phyloP scores from a whole-genome alignment of 495 filamentous ascomycete genomes.

The Penicillium goetzii region DNA sequence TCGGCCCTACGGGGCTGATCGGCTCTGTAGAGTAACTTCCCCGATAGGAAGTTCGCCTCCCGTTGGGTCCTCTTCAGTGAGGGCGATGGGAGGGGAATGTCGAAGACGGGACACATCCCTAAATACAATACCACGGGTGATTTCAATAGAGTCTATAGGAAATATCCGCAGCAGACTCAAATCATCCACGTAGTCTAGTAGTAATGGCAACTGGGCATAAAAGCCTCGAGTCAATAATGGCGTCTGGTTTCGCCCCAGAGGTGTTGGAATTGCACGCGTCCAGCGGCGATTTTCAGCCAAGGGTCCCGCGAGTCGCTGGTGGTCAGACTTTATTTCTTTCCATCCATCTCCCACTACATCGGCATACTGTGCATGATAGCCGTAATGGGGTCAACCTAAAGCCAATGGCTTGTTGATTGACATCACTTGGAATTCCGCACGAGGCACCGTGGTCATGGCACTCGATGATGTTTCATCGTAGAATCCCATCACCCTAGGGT shows the following conservation, averaged over 20 bases:
- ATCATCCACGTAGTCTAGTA: background rate
- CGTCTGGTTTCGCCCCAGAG: background rate
- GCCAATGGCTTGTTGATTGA: slow-evolving; percentile 12
- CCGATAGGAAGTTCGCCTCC: slow-evolving; percentile 68
- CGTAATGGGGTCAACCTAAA: background rate
- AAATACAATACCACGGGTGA: background rate
- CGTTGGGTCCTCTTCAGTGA: slow-evolving; percentile 67
- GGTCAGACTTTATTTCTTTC: background rate
- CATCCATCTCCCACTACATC: background rate
- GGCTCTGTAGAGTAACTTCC: slow-evolving; percentile 64
- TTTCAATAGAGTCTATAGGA: background rate
- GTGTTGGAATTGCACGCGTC: background rate
- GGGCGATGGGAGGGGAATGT: slow-evolving; percentile 68
- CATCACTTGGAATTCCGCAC: slow-evolving; percentile 21
- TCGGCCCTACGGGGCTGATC: slow-evolving; percentile 50
- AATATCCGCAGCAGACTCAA: background rate
- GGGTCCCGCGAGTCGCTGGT: background rate
- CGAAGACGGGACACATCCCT: slow-evolving; percentile 66
- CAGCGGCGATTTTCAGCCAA: background rate
- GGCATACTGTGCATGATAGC: background rate
- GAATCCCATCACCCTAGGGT: background rate
- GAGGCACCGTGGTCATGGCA: background rate
- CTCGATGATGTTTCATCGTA: slow-evolving; percentile 8
- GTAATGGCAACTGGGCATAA: background rate
- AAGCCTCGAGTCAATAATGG: background rate